Evolutionary conservation across 805 yeast species (phyloP).

Genomic region (Saccharomyces kudriavzevii): DNA sequence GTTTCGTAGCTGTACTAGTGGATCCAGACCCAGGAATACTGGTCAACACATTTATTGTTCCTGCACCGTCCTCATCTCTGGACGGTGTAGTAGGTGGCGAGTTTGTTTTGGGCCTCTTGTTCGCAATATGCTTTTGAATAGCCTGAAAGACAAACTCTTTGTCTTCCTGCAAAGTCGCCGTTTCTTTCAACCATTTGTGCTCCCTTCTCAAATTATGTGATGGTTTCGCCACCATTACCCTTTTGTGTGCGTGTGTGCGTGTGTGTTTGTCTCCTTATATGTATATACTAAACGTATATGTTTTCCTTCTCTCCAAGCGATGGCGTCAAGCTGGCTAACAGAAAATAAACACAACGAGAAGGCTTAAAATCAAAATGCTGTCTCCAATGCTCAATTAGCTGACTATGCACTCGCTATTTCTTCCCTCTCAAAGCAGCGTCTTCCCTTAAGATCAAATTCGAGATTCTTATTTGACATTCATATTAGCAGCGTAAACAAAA

Average conservation of each 20-base stretch:
- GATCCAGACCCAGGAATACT: neutral
- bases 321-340: neutral
- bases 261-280: neutral
- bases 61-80: neutral
- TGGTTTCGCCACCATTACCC: constrained; percentile 22
- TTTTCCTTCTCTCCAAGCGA: neutral
- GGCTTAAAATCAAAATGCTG: neutral
- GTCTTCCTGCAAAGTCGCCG: constrained; percentile 12
- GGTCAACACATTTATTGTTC: neutral
- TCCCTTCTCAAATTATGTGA: constrained; percentile 31
- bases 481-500: neutral
- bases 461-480: neutral
- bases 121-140: constrained; percentile 10
- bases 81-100: neutral
- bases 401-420: neutral
- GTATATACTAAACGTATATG: neutral
- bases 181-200: constrained; percentile 27
- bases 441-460: neutral
- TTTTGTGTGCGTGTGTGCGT: constrained; percentile 1
- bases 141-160: constrained; percentile 11
- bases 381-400: neutral
- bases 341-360: neutral
- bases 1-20: neutral
- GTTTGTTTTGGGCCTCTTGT: constrained; percentile 6
- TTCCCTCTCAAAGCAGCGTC: no score